A percentile compares a stretch with the other conserved stretches of the same genome.
Conservation (phyloP, 2,329 filamentous ascomycete species). For the Alternaria dauci region DNA sequence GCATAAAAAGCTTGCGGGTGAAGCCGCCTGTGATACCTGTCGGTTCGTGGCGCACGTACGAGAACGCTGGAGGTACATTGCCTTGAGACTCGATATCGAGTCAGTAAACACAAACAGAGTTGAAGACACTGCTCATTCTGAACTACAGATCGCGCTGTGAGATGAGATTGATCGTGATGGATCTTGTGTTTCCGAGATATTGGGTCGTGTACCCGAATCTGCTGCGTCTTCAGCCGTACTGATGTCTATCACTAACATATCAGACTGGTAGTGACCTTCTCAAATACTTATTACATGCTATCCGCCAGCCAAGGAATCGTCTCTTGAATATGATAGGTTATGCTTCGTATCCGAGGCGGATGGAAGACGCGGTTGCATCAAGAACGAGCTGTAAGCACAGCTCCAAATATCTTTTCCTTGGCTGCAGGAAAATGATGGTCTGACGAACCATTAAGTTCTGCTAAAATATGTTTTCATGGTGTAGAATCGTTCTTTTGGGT, state of each 20-base stretch:
- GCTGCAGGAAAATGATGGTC: background rate
- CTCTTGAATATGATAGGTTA: background rate
- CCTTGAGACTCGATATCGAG: background rate
- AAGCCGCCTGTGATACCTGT: background rate
- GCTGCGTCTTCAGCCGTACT: background rate
- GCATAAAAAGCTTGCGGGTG: background rate
- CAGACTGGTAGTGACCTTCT: background rate
- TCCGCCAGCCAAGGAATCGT: background rate
- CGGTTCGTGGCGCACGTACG: background rate
- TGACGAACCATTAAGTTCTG: background rate
- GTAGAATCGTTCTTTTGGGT: background rate
- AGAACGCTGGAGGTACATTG: background rate
- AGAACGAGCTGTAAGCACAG: background rate
- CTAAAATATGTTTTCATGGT: too few species aligned
- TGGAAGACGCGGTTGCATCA: background rate
- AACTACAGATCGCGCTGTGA: background rate
- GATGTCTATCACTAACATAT: background rate
- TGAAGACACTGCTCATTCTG: background rate
- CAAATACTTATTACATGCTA: too few species aligned
- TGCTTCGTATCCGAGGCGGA: background rate
- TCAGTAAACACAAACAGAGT: background rate
- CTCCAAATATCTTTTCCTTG: background rate
- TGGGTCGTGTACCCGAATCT: background rate
- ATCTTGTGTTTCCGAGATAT: background rate
- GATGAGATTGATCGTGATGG: background rate